Base-by-base conservation (phyloP, 2,329 filamentous ascomycete genomes). In the Aspergillus ochraceus region DNA sequence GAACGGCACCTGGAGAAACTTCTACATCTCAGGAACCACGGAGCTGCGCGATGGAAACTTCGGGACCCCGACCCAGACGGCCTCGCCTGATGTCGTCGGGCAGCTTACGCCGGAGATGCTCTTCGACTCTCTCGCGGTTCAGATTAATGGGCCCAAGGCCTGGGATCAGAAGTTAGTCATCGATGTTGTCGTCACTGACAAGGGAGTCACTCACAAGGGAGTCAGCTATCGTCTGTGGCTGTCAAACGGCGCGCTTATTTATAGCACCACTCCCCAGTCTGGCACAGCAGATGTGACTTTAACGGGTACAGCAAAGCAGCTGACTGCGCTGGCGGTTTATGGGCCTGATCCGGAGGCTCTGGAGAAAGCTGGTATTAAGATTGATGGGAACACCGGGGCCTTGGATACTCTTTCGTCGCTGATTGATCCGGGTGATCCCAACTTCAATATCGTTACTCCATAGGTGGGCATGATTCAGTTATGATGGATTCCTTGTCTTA, bases 1-100 rank as follows among this genome's bases (percentile, higher is more conserved):
- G 64, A 80, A 79, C 60, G 77, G 68, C 3, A 73, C 72, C 0
- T 79, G 76, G 77, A 65, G 77, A 3, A 79, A 79, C 56, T 76
- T 77, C 53, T 79, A 74, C 53, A 64, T 78, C 4, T 70, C 69
- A 1, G 70, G 66, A 0, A 69, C 75, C 6, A 55, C 59, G 24
- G 71, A 72, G 51, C 68, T 76, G 55, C 56, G 60, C 4, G 29
- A 17, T n/a, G 46, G 36, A 5, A 59, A 59, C 2, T 45, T 51
- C 24, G 57, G 57, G 6, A 54, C 54, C 2, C 57, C 49, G 1
- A 60, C 57, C 2, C 46, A 55, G 30, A 3, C 51, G 4, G 20
- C 19, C 17, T 54, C 60, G 24, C 10, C 46, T 0, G 60, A 62
- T 22, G n/a, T 52, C 12, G 36, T 54, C 9, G 24, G 22, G 2